phyloP scores from a whole-genome alignment of 1,284 basidiomycete genomes.

The Mrakiaceae sp. region DNA sequence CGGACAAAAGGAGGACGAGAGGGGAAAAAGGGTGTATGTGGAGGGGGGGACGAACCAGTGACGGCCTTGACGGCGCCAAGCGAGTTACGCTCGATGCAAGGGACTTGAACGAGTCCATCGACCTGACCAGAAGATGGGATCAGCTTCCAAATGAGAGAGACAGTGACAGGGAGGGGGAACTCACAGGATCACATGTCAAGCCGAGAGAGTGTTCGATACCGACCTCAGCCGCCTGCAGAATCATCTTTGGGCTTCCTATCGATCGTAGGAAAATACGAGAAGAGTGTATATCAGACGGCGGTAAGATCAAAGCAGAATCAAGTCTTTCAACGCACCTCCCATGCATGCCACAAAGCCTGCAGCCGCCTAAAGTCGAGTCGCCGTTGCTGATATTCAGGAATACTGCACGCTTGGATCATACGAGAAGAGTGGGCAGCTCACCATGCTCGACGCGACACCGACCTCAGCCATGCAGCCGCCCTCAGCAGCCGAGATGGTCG shows the following conservation, averaged over 20 bases:
- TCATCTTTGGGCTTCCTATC: slow-evolving; percentile 23
- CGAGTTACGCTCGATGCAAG: slow-evolving; percentile 62
- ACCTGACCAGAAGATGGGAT: not conserved
- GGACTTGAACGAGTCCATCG: slow-evolving; percentile 65
- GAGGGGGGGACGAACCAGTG: slow-evolving; percentile 33
- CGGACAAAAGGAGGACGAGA: too few species aligned
- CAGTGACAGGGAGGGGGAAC: slow-evolving; percentile 47
- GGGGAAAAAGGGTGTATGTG: too few species aligned
- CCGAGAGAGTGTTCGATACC: slow-evolving; percentile 80
- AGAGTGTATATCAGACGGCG: too few species aligned
- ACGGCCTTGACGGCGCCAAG: slow-evolving; percentile 67
- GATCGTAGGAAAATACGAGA: too few species aligned
- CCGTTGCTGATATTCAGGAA: not conserved
- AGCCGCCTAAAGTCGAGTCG: slow-evolving; percentile 48
- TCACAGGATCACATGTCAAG: slow-evolving; percentile 83
- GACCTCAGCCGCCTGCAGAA: slow-evolving; percentile 77
- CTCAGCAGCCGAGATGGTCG: slow-evolving; percentile 91
- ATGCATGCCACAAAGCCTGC: slow-evolving; percentile 89
- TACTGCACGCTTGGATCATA: too few species aligned
- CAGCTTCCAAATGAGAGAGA: slow-evolving; percentile 17
- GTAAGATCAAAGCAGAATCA: not conserved
- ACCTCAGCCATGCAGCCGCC: slow-evolving; percentile 50
- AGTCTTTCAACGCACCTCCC: slow-evolving; percentile 47
- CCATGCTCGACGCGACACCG: slow-evolving; percentile 34
- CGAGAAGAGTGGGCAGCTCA: slow-evolving; percentile 1